Conservation (phyloP, 2,329 filamentous ascomycete genomes). For the Scedosporium aurantiacum region DNA sequence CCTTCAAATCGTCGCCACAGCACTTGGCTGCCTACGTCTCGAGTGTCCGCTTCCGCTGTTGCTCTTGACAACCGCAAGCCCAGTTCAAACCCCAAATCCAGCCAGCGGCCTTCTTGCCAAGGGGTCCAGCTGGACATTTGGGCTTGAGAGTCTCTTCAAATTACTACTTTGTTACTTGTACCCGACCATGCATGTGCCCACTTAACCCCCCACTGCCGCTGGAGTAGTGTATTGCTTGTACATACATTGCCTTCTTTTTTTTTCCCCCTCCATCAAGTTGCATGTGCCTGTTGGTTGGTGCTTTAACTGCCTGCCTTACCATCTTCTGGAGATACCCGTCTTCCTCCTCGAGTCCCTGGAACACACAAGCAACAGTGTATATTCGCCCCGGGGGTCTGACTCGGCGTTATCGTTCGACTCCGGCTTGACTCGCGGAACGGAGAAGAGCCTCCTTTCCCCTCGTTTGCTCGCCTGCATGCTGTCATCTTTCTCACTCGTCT, state of each 20-base stretch:
- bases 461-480: neutral
- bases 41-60: neutral
- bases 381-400: neutral
- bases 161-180: neutral
- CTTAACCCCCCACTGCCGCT: neutral
- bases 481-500: neutral
- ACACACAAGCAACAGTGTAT: neutral
- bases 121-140: neutral
- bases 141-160: neutral
- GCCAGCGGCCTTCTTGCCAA: neutral
- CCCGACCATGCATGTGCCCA: neutral
- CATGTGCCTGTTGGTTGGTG: neutral
- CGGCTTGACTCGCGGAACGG: neutral
- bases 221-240: neutral
- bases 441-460: neutral
- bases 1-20: neutral
- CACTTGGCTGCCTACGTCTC: neutral
- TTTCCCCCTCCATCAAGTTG: neutral
- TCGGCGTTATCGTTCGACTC: neutral
- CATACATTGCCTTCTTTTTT: no score
- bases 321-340: neutral
- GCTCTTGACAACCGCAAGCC: slow-evolving; percentile 1
- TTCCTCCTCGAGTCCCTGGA: neutral
- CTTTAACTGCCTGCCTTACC: neutral
- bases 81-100: neutral